Percentiles rank a stretch among this genome's conserved stretches.
Conservation (phyloP, 495 filamentous ascomycete species). For the Tetracladium setigerum region DNA sequence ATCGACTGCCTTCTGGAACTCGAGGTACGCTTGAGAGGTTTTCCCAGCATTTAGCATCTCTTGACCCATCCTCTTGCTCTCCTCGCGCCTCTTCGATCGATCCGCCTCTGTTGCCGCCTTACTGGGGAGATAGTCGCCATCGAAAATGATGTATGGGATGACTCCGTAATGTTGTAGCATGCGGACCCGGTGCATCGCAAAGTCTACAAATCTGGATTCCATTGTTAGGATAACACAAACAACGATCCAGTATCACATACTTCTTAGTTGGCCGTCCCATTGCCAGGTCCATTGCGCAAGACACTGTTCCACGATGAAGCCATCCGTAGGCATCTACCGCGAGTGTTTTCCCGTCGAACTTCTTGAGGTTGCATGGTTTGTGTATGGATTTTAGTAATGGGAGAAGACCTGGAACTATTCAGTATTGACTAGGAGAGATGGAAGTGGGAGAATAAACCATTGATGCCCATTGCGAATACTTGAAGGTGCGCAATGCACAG, state of each 20-base stretch:
- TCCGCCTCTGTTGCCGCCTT: conserved; percentile 86
- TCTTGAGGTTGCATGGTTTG: conserved; percentile 75
- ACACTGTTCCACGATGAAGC: conserved; percentile 88
- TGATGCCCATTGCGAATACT: conserved; percentile 22
- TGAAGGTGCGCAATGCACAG: conserved; percentile 8
- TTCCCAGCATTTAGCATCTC: conserved; percentile 76
- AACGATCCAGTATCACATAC: conserved; percentile 37
- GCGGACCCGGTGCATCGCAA: conserved; percentile 78
- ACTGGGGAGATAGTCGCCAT: conserved; percentile 91
- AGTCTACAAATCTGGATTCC: conserved; percentile 72
- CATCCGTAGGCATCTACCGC: conserved; percentile 96
- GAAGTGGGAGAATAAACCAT: conserved; percentile 14
- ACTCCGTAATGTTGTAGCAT: conserved; percentile 94
- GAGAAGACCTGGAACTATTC: conserved; percentile 62
- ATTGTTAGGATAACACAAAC: conserved; percentile 6
- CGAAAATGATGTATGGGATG: conserved; percentile 87
- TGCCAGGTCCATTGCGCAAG: conserved; percentile 88
- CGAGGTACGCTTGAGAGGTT: conserved; percentile 68
- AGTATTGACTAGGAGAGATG: conserved; percentile 9
- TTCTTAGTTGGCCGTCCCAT: conserved; percentile 80
- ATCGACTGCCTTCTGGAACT: conserved; percentile 94
- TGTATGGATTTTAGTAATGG: conserved; percentile 95
- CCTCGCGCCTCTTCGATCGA: conserved; percentile 59
- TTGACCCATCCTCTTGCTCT: conserved; percentile 64
- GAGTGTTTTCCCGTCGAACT: conserved; percentile 80